phyloP scores from a whole-genome alignment of 129 eudicot species.

The Chrysanthemum makinoi region DNA sequence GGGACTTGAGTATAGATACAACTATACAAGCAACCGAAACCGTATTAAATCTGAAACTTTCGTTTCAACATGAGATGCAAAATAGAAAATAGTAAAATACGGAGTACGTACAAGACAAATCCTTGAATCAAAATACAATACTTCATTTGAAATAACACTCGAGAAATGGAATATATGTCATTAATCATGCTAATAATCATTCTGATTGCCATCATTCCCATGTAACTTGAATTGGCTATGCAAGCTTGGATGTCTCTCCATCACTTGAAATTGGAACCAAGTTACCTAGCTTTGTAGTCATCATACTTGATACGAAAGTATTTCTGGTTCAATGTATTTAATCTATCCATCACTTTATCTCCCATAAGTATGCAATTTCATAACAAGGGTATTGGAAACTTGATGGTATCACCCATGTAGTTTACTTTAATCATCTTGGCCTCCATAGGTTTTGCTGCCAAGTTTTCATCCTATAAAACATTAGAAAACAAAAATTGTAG shows the following conservation, averaged over 20 bases:
- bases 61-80: not conserved
- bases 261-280: not conserved
- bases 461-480: not conserved
- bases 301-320: not conserved
- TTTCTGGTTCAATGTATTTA: not conserved
- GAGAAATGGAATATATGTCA: not conserved
- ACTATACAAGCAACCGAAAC: not conserved
- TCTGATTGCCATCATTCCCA: not conserved
- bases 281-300: not conserved
- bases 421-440: not conserved
- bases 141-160: not conserved
- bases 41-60: not conserved
- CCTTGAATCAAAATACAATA: not conserved
- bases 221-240: constrained; percentile 4
- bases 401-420: not conserved
- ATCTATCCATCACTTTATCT: not conserved
- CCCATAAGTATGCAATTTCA: not conserved
- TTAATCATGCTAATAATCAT: not conserved
- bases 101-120: not conserved
- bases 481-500: no score
- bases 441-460: not conserved
- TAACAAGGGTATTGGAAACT: not conserved
- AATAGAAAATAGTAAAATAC: not conserved
- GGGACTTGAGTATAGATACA: not conserved
- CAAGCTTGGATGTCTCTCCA: not conserved